Base-by-base conservation (phyloP, 106 monocot genomes). In the Phalaenopsis equestris region DNA sequence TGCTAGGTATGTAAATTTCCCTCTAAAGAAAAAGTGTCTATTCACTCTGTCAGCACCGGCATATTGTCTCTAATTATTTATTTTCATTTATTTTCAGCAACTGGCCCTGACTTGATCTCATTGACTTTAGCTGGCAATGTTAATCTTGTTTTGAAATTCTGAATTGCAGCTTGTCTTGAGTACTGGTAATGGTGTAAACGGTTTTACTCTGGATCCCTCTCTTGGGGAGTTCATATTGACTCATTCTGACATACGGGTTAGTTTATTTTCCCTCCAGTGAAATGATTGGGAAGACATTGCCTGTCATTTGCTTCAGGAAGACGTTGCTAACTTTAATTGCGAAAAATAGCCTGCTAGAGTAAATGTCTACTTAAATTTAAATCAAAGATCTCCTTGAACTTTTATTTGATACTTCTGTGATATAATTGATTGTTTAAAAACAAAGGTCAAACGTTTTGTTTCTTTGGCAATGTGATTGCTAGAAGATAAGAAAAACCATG, bases 181-280 rank as follows among this genome's bases (percentile, higher is more conserved):
- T 81, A 91, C 85, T 56, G 94, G 98, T 58, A 82, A 65, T 84
- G 94, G 98, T 55, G 98, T 98, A 37, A 94, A 98, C 83, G 94
- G 98, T 61, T 98, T 94, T 84, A 98, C 98, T 16, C 89, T 98
- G 1, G 98, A 98, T 90, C 98, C 98, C 56, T 94, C 98, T 82
- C 98, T 98, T 80, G 98, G 98, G 73, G 98, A 98, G 84, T 98
- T 98, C 82, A 98, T 98, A 67, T 75, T 98, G 82, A 98, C 98
- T 74, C 98, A 98, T 87, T 83, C 92, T 49, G 81, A 91, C 47
- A 98, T 98, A 45, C 92, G 94, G 91, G 98, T 98, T 36, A 65
- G 18, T 16, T 76, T 76, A 4, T 21, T 48, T 1, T 1, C 17
- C 47, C 14, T 6, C 19, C 10, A 1, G 67, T 67, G 30, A 8